Base-by-base conservation (phyloP, 768 basidiomycete genomes). In the Lactarius trivialis region DNA sequence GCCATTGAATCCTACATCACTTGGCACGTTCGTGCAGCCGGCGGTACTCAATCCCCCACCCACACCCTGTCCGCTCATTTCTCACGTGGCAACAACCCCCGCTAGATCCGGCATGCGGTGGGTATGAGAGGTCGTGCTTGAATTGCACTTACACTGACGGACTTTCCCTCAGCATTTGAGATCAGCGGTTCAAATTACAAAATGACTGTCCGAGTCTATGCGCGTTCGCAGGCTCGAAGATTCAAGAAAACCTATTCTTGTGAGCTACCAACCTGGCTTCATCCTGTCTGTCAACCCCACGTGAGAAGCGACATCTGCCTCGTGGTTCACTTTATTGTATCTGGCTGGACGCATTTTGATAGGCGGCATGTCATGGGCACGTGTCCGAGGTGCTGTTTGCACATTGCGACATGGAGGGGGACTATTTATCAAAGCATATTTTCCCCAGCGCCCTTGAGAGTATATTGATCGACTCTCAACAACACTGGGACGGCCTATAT, bases 331-430 rank as follows among this genome's bases (percentile, higher is more conserved):
- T 19, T 6, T 33, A 26, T 8, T 30, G 21, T 36, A 28, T 17
- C 15, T 15, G 34, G 26, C 15, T 15, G 34, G 26, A 45, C 14
- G 51, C 36, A 24, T 32, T 58, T 54, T 54, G 43, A 48, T 48
- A 8, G 41, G 45, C 41, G 61, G 50, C 51, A 15, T 39, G 21
- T 54, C 11, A 24, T 55, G 21, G 52, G 33, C 61, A 58, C 61
- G 61, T 58, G 50, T 58, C 24, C 6, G 24, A 51, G 14, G 52
- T 58, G 61, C 61, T 54, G 56, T 30, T 33, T 54, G 28, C 36
- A 17, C 61, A 39, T 63, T 63, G 33, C 34, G 43, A 37, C n/a
- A 17, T 24, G 28, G 33, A 45, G 39, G 32, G 9, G 15, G 17
- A 7, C 50, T 53, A 53, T 52, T 57, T 55, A 60, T 54, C 34